phyloP scores from a whole-genome alignment of 192 early-diverging fungal species.

The Diversispora eburnea region DNA sequence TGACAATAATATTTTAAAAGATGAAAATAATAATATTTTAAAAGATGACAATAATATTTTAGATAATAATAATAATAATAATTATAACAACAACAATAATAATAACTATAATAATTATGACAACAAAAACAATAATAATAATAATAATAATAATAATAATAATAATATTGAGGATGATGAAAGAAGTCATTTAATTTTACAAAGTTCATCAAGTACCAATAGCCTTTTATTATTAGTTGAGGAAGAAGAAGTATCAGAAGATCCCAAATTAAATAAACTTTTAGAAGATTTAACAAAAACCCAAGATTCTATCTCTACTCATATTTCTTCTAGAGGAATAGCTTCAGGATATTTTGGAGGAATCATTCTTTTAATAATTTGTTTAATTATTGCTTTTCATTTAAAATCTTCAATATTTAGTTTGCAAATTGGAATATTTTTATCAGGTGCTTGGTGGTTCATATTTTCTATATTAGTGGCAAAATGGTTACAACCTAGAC shows the following conservation, averaged over 20 bases:
- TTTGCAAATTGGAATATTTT: slow-evolving; percentile 43
- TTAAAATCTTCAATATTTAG: slow-evolving; percentile 34
- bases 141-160: too few relatives aligned
- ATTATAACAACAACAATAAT: too few relatives aligned
- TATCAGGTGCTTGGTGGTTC: slow-evolving; percentile 56
- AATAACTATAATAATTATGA: too few relatives aligned
- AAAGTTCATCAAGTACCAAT: background rate
- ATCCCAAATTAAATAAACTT: background rate
- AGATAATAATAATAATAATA: too few relatives aligned
- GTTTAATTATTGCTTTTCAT: slow-evolving; percentile 39
- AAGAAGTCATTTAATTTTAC: background rate
- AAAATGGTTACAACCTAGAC: slow-evolving; percentile 41
- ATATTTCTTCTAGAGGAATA: slow-evolving; percentile 45
- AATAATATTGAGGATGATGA: too few relatives aligned
- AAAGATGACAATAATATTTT: too few relatives aligned
- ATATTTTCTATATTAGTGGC: slow-evolving; percentile 41
- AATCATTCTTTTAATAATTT: slow-evolving; percentile 41
- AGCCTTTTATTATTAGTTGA: background rate
- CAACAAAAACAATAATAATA: too few relatives aligned
- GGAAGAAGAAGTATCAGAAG: too few relatives aligned
- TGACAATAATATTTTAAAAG: too few relatives aligned
- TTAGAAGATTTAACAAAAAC: slow-evolving; percentile 4
- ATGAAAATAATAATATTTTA: too few relatives aligned
- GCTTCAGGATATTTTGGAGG: slow-evolving; percentile 47
- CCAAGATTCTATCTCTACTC: slow-evolving; percentile 36